These are phyloP conservation scores for Spathaspora arborariae DNA, from an alignment of 805 yeast species.

Conservation along the genomic window DNA sequence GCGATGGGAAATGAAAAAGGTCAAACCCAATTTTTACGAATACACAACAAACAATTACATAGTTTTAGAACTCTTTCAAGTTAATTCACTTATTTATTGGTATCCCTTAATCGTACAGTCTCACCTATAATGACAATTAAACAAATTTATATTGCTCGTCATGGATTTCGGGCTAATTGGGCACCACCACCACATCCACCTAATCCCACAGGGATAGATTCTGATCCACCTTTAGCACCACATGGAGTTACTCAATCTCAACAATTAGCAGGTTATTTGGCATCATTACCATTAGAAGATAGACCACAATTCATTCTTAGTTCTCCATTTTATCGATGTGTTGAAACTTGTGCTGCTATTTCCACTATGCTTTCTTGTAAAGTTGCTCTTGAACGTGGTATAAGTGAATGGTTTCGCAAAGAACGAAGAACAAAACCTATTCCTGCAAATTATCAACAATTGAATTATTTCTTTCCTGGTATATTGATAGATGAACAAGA, in stretches of 20 bases:
- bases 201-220: slow-evolving; percentile 83
- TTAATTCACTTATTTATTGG: too few species aligned
- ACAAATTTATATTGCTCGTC: slow-evolving; percentile 71
- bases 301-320: slow-evolving; percentile 69
- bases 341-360: slow-evolving; percentile 74
- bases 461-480: slow-evolving; percentile 52
- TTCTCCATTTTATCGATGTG: slow-evolving; percentile 87
- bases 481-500: slow-evolving; percentile 20
- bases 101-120: too few species aligned
- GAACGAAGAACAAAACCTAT: slow-evolving; percentile 64
- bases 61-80: too few species aligned
- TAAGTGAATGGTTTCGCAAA: slow-evolving; percentile 90
- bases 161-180: slow-evolving; percentile 92
- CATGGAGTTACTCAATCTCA: slow-evolving; percentile 88
- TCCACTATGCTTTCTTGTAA: slow-evolving; percentile 56
- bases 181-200: slow-evolving; percentile 66
- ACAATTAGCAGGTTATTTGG: slow-evolving; percentile 64
- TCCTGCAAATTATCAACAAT: slow-evolving; percentile 53
- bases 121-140: slow-evolving; percentile 37
- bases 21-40: neutral
- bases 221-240: slow-evolving; percentile 83
- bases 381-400: slow-evolving; percentile 71
- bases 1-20: neutral
- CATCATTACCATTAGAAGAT: slow-evolving; percentile 39
- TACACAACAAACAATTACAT: too few species aligned